These are phyloP conservation scores for Casuarina glauca DNA, from an alignment of 306 rosid genomes.

Conservation along the genomic window DNA sequence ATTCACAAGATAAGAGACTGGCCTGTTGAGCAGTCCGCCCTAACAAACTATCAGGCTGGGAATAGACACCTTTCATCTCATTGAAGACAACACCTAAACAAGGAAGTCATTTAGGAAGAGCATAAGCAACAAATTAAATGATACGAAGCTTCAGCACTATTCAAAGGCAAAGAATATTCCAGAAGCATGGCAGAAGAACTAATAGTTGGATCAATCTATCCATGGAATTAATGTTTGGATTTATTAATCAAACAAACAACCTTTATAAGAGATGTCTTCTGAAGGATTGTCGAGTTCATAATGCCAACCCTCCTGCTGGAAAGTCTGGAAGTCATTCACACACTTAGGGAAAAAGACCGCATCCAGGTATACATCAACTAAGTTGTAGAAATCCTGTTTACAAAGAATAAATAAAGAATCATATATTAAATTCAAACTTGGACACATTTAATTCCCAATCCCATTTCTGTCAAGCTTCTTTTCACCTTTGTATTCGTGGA, in stretches of 20 bases:
- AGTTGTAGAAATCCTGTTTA: conserved; percentile 84
- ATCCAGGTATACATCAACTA: conserved; percentile 94
- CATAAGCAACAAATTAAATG: neutral
- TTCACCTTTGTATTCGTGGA: conserved; percentile 87
- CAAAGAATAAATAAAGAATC: conserved; percentile 17
- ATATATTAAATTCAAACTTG: conserved; percentile 5
- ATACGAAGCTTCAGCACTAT: too few relatives aligned
- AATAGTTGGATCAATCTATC: neutral
- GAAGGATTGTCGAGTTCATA: conserved; percentile 92
- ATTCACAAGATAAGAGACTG: conserved; percentile 35
- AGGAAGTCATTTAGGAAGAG: conserved; percentile 13
- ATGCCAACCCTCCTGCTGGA: conserved; percentile 99
- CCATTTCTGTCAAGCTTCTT: conserved; percentile 3
- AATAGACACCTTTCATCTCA: conserved; percentile 99
- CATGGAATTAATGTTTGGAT: neutral
- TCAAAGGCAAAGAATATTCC: neutral
- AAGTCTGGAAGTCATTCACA: conserved; percentile 76
- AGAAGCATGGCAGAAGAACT: neutral
- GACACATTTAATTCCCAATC: conserved; percentile 10
- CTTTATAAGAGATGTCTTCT: conserved; percentile 86
- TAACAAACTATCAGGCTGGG: conserved; percentile 92
- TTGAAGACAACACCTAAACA: conserved; percentile 92
- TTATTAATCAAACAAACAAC: conserved; percentile 31
- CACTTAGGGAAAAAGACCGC: conserved; percentile 98
- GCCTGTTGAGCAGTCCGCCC: conserved; percentile 92